Percentiles rank a stretch among this genome's conserved stretches.
Evolutionary conservation across 129 eudicot species (phyloP).

Genomic region (Artemisia tridentata): DNA sequence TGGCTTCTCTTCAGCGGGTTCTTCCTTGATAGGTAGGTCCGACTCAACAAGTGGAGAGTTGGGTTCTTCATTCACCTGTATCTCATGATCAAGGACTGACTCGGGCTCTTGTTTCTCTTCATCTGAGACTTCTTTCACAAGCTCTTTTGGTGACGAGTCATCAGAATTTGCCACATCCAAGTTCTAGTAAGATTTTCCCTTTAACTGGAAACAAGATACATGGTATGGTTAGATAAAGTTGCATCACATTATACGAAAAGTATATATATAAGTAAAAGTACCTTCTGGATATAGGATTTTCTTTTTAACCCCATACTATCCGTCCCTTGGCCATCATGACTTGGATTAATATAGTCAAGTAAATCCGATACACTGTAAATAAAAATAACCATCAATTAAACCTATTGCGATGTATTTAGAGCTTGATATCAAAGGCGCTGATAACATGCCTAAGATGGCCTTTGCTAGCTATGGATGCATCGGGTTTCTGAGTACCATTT

Average conservation of each 20-base stretch:
- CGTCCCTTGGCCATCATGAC: slow-evolving; percentile 65
- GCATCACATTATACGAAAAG: not conserved
- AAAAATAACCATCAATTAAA: slow-evolving; percentile 10
- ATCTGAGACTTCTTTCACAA: slow-evolving; percentile 36
- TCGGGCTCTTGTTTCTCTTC: slow-evolving; percentile 43
- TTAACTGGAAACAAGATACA: slow-evolving; percentile 46
- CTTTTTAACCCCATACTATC: slow-evolving; percentile 63
- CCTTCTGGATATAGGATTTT: slow-evolving; percentile 70
- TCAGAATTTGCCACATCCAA: slow-evolving; percentile 44
- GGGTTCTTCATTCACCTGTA: slow-evolving; percentile 28
- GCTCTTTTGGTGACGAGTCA: slow-evolving; percentile 48
- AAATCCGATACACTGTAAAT: slow-evolving; percentile 81
- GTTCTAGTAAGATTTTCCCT: slow-evolving; percentile 68
- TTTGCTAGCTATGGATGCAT: slow-evolving; percentile 99
- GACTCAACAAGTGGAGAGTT: slow-evolving; percentile 34
- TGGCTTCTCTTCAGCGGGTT: slow-evolving; percentile 35
- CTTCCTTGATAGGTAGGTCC: slow-evolving; percentile 35
- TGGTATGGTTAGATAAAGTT: slow-evolving; percentile 7
- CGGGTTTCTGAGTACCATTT: slow-evolving; percentile 93
- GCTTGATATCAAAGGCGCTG: slow-evolving; percentile 5
- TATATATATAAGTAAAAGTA: slow-evolving; percentile 8
- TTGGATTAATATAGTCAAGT: slow-evolving; percentile 96
- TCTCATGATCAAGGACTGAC: slow-evolving; percentile 34
- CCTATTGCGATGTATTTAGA: not conserved
- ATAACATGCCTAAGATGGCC: slow-evolving; percentile 87